Evolutionary conservation across 2,329 filamentous ascomycete species (phyloP).

Genomic region (Ciborinia camelliae): DNA sequence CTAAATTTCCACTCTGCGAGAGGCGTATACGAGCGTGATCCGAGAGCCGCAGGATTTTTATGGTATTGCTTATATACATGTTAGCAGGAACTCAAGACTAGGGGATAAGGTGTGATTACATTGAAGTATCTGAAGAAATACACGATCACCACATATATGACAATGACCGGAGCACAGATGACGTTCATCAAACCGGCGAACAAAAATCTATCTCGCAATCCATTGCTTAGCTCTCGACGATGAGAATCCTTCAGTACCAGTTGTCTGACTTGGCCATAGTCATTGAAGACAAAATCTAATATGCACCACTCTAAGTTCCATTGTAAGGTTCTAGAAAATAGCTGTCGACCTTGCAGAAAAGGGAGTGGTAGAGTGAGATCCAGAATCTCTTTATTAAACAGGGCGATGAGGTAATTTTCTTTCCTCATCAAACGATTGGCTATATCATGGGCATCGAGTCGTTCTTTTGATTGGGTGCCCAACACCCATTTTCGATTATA

Average conservation of each 20-base stretch:
- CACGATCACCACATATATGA: constrained; percentile 80
- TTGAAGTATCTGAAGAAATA: constrained; percentile 97
- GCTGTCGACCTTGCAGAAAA: constrained; percentile 71
- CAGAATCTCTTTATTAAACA: constrained; percentile 95
- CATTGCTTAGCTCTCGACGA: constrained; percentile 72
- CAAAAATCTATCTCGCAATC: constrained; percentile 71
- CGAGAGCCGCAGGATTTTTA: constrained; percentile 82
- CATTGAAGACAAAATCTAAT: constrained; percentile 90
- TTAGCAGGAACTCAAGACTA: constrained; percentile 22
- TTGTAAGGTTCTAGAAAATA: constrained; percentile 86
- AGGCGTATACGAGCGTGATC: constrained; percentile 87
- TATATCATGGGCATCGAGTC: constrained; percentile 94
- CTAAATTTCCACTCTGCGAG: constrained; percentile 97
- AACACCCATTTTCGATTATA: constrained; percentile 52
- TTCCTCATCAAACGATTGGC: constrained; percentile 94
- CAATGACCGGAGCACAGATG: constrained; percentile 78
- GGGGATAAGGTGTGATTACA: constrained; percentile 45
- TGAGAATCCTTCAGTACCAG: constrained; percentile 82
- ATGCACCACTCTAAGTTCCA: constrained; percentile 91
- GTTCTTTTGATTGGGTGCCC: constrained; percentile 84
- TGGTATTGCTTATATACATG: constrained; percentile 72
- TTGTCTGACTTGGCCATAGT: constrained; percentile 79
- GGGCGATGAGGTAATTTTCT: constrained; percentile 93
- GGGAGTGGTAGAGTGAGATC: constrained; percentile 84
- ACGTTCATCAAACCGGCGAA: constrained; percentile 85